phyloP scores from a whole-genome alignment of 371 early-diverging fungal species.

The Chytridium lagenaria region DNA sequence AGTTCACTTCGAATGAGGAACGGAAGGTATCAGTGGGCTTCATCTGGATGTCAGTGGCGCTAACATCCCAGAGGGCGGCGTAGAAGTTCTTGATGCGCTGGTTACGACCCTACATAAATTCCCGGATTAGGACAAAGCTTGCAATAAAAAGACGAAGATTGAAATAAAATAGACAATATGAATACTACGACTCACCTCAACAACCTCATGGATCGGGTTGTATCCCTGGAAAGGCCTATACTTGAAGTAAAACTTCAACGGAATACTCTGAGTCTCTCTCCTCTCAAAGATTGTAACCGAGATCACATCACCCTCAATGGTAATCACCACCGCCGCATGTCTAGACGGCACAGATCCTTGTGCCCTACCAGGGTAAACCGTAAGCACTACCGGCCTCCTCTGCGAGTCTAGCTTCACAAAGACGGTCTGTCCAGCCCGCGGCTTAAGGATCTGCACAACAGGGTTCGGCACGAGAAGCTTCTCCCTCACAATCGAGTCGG shows the following conservation, averaged over 20 bases:
- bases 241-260: constrained; percentile 77
- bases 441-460: constrained; percentile 77
- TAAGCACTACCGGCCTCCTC: constrained; percentile 49
- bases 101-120: constrained; percentile 69
- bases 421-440: constrained; percentile 82
- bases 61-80: constrained; percentile 84
- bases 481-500: constrained; percentile 83
- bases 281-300: constrained; percentile 76
- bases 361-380: constrained; percentile 62
- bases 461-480: constrained; percentile 74
- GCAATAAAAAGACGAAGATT: constrained; percentile 11
- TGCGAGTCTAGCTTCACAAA: constrained; percentile 63
- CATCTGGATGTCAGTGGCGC: constrained; percentile 58
- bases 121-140: neutral
- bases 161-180: neutral
- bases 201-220: constrained; percentile 89
- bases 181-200: constrained; percentile 60
- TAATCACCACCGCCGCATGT: constrained; percentile 68
- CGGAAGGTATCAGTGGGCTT: constrained; percentile 71
- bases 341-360: constrained; percentile 57
- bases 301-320: constrained; percentile 66
- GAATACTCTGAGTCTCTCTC: constrained; percentile 68
- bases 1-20: constrained; percentile 62
- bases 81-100: constrained; percentile 94
- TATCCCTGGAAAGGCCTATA: constrained; percentile 83